phyloP scores from a whole-genome alignment of 2,329 filamentous ascomycete genomes.

The Didymella glomerata region DNA sequence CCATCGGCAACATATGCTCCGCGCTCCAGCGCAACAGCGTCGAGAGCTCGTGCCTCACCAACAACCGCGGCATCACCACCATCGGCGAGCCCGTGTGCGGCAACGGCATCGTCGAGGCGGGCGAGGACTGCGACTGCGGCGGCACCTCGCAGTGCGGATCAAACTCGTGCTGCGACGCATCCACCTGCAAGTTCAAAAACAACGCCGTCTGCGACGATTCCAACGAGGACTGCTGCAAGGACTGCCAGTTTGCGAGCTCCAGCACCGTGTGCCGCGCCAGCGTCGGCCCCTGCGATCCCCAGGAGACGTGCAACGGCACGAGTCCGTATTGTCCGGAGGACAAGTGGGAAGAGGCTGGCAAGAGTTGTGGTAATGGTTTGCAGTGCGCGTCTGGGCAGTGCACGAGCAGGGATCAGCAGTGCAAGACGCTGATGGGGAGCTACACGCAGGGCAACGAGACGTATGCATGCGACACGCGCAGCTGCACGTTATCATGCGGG shows the following conservation, averaged over 20 bases:
- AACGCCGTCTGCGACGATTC: slow-evolving; percentile 81
- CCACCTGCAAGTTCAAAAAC: slow-evolving; percentile 83
- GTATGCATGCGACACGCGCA: slow-evolving; percentile 75
- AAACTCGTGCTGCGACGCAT: slow-evolving; percentile 84
- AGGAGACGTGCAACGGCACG: slow-evolving; percentile 81
- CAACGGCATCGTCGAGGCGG: slow-evolving; percentile 94
- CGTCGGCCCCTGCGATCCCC: slow-evolving; percentile 82
- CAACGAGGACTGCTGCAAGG: slow-evolving; percentile 83
- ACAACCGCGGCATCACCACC: slow-evolving; percentile 83
- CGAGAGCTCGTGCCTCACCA: slow-evolving; percentile 78
- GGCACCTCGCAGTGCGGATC: slow-evolving; percentile 73
- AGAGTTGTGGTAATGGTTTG: slow-evolving; percentile 74
- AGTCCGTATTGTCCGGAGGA: slow-evolving; percentile 79
- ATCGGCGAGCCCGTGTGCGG: slow-evolving; percentile 88
- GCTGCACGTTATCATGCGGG: slow-evolving; percentile 79
- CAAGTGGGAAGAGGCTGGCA: slow-evolving; percentile 72
- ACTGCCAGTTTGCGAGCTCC: slow-evolving; percentile 72
- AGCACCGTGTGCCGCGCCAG: slow-evolving; percentile 80
- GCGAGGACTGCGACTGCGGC: slow-evolving; percentile 96
- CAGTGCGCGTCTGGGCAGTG: slow-evolving; percentile 92
- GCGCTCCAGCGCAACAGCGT: slow-evolving; percentile 80
- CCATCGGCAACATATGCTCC: slow-evolving; percentile 91
- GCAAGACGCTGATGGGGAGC: slow-evolving; percentile 81
- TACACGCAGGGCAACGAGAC: slow-evolving; percentile 79
- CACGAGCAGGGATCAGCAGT: slow-evolving; percentile 90